phyloP scores from a whole-genome alignment of 352 stramenopile species.

The Saprolegnia parasitica region DNA sequence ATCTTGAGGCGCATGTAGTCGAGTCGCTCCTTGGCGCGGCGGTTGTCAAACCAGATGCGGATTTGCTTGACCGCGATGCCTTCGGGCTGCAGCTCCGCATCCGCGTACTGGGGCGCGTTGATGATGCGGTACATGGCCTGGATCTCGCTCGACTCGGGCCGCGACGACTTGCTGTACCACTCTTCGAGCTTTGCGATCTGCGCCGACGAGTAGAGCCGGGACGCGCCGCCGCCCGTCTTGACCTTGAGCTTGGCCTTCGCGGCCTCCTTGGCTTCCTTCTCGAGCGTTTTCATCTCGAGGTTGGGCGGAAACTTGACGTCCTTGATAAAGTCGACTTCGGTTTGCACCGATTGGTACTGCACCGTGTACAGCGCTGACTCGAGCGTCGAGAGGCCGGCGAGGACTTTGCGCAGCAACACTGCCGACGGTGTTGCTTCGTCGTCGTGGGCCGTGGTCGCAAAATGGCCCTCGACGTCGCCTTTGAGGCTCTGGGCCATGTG shows the following conservation, averaged over 20 bases:
- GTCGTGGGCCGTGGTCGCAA: constrained; percentile 2
- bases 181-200: constrained; percentile 87
- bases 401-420: constrained; percentile 47
- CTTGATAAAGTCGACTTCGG: constrained; percentile 78
- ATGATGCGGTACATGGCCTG: constrained; percentile 89
- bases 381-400: constrained; percentile 54
- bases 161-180: constrained; percentile 81
- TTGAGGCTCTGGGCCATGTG: constrained; percentile 50
- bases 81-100: constrained; percentile 78
- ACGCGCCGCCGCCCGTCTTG: constrained; percentile 61
- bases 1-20: constrained; percentile 89
- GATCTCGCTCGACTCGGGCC: constrained; percentile 77
- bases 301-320: constrained; percentile 55
- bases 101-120: constrained; percentile 75
- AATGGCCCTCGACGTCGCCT: constrained; percentile 22
- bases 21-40: constrained; percentile 72
- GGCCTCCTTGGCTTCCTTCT: constrained; percentile 35
- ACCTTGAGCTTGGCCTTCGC: constrained; percentile 39
- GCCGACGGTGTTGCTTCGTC: constrained; percentile 35
- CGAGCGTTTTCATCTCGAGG: constrained; percentile 39
- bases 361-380: constrained; percentile 74
- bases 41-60: constrained; percentile 86
- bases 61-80: constrained; percentile 86
- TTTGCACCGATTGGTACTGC: constrained; percentile 74
- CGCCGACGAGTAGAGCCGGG: constrained; percentile 77